These are phyloP conservation scores for Ophiostoma ulmi DNA, from an alignment of 2,329 filamentous ascomycete genomes.

Conservation along the genomic window DNA sequence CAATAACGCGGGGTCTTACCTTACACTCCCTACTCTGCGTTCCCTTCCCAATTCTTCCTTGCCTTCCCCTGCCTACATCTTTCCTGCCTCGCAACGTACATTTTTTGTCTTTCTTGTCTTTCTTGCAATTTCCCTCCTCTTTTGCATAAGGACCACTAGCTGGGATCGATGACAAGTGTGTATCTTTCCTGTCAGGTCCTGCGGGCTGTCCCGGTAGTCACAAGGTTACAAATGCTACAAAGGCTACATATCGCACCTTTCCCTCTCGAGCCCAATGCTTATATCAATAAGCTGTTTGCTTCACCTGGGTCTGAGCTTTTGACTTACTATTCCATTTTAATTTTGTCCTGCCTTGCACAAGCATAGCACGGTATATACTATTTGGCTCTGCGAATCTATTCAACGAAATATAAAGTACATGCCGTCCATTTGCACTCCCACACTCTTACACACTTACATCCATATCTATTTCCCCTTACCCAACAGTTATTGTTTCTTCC, in stretches of 20 bases:
- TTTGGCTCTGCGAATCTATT: background rate
- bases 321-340: background rate
- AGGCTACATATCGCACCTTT: background rate
- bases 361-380: background rate
- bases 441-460: background rate
- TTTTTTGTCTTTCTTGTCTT: background rate
- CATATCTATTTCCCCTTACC: background rate
- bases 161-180: slow-evolving; percentile 20
- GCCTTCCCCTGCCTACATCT: background rate
- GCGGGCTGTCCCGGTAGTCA: slow-evolving; percentile 22
- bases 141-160: slow-evolving; percentile 11
- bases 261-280: background rate
- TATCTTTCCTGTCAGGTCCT: slow-evolving; percentile 9
- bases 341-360: background rate
- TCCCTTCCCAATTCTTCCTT: background rate
- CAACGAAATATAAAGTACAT: background rate
- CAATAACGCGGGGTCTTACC: slow-evolving; percentile 4
- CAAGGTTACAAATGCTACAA: background rate
- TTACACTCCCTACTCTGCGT: background rate
- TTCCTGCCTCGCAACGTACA: background rate
- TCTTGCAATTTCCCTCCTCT: background rate
- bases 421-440: background rate
- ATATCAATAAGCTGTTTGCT: background rate
- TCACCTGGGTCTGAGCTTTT: background rate
- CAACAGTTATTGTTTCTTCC: background rate